Conservation (phyloP, 208 protist species). For the Acanthamoeba divionensis region DNA sequence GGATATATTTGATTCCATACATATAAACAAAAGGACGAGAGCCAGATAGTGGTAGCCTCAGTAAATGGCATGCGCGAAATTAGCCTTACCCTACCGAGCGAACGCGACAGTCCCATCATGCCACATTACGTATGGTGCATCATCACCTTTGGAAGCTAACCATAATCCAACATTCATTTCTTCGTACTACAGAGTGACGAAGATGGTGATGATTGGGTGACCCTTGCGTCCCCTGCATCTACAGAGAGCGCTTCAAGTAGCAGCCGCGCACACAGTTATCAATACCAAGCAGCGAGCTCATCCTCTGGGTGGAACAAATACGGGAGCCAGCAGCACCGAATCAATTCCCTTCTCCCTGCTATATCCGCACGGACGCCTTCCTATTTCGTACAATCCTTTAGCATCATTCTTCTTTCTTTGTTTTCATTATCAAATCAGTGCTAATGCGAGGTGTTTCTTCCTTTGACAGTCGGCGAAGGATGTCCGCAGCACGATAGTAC, state of each 20-base stretch:
- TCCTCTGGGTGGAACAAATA: too few species aligned
- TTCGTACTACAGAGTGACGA: background rate
- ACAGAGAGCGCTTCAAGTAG: too few species aligned
- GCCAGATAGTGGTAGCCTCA: background rate
- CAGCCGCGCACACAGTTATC: too few species aligned
- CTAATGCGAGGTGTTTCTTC: too few species aligned
- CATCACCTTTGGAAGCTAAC: background rate
- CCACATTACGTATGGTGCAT: background rate
- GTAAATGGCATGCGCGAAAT: constrained; percentile 9
- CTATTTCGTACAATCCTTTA: too few species aligned
- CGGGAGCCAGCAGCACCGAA: too few species aligned
- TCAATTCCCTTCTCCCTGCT: too few species aligned
- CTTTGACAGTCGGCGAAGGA: background rate
- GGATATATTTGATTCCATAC: background rate
- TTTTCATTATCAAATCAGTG: too few species aligned
- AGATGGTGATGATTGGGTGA: background rate
- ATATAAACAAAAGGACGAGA: background rate
- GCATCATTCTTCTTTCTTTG: too few species aligned
- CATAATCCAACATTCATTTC: background rate
- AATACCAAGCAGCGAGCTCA: too few species aligned
- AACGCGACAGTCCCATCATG: background rate
- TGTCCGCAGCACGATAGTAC: background rate
- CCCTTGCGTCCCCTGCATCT: background rate
- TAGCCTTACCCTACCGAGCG: background rate
- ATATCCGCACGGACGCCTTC: too few species aligned